Base-by-base conservation (phyloP, 305 asterid genomes). In the Fraxinus platypoda region DNA sequence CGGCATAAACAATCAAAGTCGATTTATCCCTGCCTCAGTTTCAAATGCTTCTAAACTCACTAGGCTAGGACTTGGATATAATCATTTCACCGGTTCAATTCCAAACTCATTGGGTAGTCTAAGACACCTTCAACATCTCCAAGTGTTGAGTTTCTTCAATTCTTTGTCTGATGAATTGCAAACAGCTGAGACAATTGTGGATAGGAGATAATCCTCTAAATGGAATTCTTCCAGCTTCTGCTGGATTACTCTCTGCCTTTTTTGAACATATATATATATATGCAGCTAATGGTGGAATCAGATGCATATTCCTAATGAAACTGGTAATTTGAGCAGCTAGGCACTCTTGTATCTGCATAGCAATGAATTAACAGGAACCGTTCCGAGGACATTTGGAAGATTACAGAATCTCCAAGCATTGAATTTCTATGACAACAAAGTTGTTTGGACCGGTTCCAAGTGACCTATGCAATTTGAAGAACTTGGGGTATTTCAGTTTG, bases 101-200 rank as follows among this genome's bases (percentile, higher is more conserved):
- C 90, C 90, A 1, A 62, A 71, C 74, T 87, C 90, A 6, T 77
- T 88, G 19, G 91, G 87, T 2, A 77, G 85, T 21, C 78, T 89
- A 34, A 81, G 68, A 38, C 8, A 23, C 64, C 88, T 90, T 15
- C 68, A 26, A 62, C 62, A 38, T 13, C 73, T 85, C 75, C 33
- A 7, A 15, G 83, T 77, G 33, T 7, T 86, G 57, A 83, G 78
- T 76, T 79, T 87, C 76, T 8, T 90, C 21, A 76, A 79, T 76
- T 88, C 91, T 46, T 82, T 35, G 38, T 35, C 38, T 89, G 83
- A 31, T 86, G 59, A 88, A 83, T 68, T 84, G 88, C 75, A 84
- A 77, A 49, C 35, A 5, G 1, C 43, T 90, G 49, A 83, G 62
- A 2, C 2, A 19, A 0, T 35, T 90, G 8, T 5, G 15, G 15